Base-by-base conservation (phyloP, 1,284 basidiomycete genomes). In the Papiliotrema flavescens region DNA sequence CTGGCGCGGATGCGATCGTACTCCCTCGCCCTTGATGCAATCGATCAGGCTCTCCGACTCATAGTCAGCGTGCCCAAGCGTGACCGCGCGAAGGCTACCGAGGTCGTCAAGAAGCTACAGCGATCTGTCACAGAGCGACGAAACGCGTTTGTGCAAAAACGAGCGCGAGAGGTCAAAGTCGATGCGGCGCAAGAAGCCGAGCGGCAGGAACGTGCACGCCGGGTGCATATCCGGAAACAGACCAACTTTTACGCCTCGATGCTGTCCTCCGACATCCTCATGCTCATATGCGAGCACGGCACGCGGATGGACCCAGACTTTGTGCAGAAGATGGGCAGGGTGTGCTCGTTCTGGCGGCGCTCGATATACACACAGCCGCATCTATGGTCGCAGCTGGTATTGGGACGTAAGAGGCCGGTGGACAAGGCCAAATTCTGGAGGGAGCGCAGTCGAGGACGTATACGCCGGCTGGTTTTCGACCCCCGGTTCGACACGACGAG, bases 261-360 rank as follows among this genome's bases (percentile, higher is more conserved):
- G 32, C 26, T 49, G 4, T 23, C 59, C 2, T 45, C 59, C 13
- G 72, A 74, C 47, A 51, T 71, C 9, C 50, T 74, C 15, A 47
- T 68, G 20, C 54, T 54, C 13, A 62, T 74, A 32, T 64, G 63
- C 19, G 54, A 70, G 32, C 24, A 47, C 3, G 70, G 63, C 0
- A 40, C 60, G 47, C 53, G 42, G 3, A 35, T 51, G 7, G 53
- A 71, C 36, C 58, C 63, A 1, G 47, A 54, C 11, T 55, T 67
- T 22, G 51, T 47, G 1, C 28, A 63, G n/a, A 55, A 62, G 39
- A 68, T 74, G 65, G 56, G 59, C 1, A 60, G 59, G 5, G 68
- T 69, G 20, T 68, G 69, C 43, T 17, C 26, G 47, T 23, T 49
- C 9, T 74, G 72, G 72, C 60, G 70, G 24, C 34, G 36, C 1